Evolutionary conservation across 2,329 filamentous ascomycete species (phyloP), one percentile per base, ranked within the genome.

Genomic region (Venturia pyrina): DNA sequence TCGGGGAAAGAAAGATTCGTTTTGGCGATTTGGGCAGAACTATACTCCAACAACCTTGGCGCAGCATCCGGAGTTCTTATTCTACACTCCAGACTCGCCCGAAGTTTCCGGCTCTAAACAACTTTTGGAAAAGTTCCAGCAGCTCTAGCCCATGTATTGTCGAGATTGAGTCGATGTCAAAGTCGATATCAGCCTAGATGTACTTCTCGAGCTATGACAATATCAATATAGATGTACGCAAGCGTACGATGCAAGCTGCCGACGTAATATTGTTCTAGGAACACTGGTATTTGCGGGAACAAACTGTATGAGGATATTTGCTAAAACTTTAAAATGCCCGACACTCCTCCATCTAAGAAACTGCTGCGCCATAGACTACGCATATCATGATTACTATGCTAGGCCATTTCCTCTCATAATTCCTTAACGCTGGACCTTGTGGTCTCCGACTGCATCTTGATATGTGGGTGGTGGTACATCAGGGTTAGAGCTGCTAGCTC

Each of bases 391-490:
- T 24, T 28, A 21, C 48, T 21, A 28, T 53, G 10, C 48, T 24
- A 28, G 2, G 8, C 10, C 44, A 21, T 48, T 15, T 6, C 19
- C 7, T 15, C 19, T 48, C 44, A 11, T 6, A 48, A 2, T n/a
- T 21, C 5, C 21, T 59, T 17, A 59, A 28, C 28, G 28, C 82
- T 98, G 95, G 63, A 97, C 82, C 84, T 98, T 98, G 78, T 97
- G 80, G 74, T 98, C 93, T 0, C 91, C 92, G 72, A 97, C 88
- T 61, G 91, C 93, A 78, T 97, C 91, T 19, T 90, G 89, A 76
- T 98, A 98, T 17, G 89, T 91, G 4, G 95, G 93, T 53, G 93
- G 93, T 46, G 78, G 76, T 41, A 85, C 81, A 15, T 78, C 79
- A 64, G 34, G 60, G 17, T 21, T 57, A 8, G n/a, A 28, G 62